phyloP scores from a whole-genome alignment of 1,139 yeast genomes.

The Saccharomycopsis hybrid region DNA sequence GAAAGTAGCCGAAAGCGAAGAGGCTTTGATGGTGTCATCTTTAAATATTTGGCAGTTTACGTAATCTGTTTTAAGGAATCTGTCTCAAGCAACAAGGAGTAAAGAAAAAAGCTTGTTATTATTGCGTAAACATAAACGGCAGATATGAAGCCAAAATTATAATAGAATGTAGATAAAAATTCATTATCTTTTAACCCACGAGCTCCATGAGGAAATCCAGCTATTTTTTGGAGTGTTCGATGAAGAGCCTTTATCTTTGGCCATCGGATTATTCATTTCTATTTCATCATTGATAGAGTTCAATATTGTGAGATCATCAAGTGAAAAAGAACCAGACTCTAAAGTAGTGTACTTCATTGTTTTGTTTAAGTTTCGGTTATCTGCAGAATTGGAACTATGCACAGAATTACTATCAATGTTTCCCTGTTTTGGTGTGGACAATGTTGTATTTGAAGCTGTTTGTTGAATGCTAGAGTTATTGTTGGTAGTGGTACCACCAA shows the following conservation, averaged over 20 bases:
- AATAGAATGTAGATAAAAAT: too few relatives aligned
- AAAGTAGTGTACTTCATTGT: slow-evolving; percentile 10
- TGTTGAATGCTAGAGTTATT: background rate
- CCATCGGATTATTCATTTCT: slow-evolving; percentile 18
- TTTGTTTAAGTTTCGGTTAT: slow-evolving; percentile 3
- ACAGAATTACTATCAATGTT: background rate
- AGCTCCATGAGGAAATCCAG: slow-evolving; percentile 17
- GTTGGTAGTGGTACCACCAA: background rate
- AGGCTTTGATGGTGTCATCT: too few relatives aligned
- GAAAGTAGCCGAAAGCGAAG: too few relatives aligned
- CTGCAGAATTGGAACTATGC: background rate
- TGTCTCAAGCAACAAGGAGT: too few relatives aligned
- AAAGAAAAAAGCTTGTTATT: too few relatives aligned
- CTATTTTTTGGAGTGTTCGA: background rate
- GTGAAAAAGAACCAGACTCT: slow-evolving; percentile 20
- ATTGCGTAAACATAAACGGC: too few relatives aligned
- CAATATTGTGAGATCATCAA: slow-evolving; percentile 18
- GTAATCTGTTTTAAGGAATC: too few relatives aligned
- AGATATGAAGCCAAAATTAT: too few relatives aligned
- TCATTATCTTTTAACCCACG: slow-evolving; percentile 16
- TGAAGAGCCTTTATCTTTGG: background rate
- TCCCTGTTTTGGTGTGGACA: background rate
- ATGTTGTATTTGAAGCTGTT: background rate
- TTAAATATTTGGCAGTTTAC: too few relatives aligned
- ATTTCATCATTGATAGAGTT: slow-evolving; percentile 21